A percentile compares a stretch with the other conserved stretches of the same genome.
These are phyloP conservation scores for Sutorius eximius DNA, from an alignment of 1,284 basidiomycete genomes.

Conservation along the genomic window DNA sequence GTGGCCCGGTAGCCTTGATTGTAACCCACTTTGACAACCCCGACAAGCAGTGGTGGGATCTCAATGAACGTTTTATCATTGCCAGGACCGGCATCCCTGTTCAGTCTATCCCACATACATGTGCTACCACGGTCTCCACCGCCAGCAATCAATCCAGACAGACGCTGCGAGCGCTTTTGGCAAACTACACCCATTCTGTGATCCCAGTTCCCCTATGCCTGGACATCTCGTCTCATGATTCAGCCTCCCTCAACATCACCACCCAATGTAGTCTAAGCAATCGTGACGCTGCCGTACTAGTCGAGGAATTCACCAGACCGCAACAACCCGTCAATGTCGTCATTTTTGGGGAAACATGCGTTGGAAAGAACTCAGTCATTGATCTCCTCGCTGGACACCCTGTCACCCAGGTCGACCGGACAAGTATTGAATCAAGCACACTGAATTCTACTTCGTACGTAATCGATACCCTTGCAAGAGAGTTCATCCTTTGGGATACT, in stretches of 20 bases:
- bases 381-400: conserved; percentile 6
- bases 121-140: conserved; percentile 1
- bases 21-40: conserved; percentile 16
- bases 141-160: not conserved
- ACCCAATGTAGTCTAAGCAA: not conserved
- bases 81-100: not conserved
- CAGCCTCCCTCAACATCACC: not conserved
- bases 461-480: not conserved
- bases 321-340: not conserved
- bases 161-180: not conserved
- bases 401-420: not conserved
- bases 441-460: not conserved
- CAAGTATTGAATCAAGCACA: conserved; percentile 1
- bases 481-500: conserved; percentile 34
- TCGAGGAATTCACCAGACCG: not conserved
- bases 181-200: not conserved
- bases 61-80: conserved; percentile 1
- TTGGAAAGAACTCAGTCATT: conserved; percentile 5
- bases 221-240: not conserved
- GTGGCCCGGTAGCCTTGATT: conserved; percentile 31
- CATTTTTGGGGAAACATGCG: conserved; percentile 14
- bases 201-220: not conserved
- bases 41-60: conserved; percentile 12
- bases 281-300: not conserved
- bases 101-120: conserved; percentile 1